phyloP scores from a whole-genome alignment of 805 yeast species.

The Scheffersomyces spartinae region DNA sequence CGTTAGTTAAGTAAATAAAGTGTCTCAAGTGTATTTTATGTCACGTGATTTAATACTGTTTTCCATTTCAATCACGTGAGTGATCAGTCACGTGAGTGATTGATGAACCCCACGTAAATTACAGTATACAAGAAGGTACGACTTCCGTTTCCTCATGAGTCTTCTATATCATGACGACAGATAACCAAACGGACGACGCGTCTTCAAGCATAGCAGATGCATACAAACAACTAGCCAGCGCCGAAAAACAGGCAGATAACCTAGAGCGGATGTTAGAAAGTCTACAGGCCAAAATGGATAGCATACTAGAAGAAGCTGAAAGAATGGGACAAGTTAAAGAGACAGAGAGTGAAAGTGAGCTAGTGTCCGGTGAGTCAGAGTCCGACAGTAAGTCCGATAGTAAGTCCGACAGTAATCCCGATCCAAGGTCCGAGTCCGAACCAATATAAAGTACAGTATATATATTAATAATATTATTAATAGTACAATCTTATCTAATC shows the following conservation, averaged over 20 bases:
- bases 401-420: neutral
- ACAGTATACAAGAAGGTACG: too few species aligned
- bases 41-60: too few species aligned
- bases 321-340: constrained; percentile 2
- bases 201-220: too few species aligned
- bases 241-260: too few species aligned
- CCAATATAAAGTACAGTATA: constrained; percentile 7
- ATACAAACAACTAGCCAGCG: too few species aligned
- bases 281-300: constrained; percentile 54
- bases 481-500: constrained; percentile 1
- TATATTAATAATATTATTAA: constrained; percentile 1
- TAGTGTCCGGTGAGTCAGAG: neutral
- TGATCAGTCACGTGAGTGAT: too few species aligned
- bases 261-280: constrained; percentile 56
- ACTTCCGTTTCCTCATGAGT: too few species aligned
- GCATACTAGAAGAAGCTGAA: constrained; percentile 39
- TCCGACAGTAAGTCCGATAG: neutral
- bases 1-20: neutral
- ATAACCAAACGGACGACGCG: too few species aligned
- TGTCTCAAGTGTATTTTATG: too few species aligned
- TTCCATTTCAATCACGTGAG: too few species aligned
- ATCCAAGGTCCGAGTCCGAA: neutral
- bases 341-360: neutral
- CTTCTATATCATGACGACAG: too few species aligned
- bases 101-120: too few species aligned